Percentiles rank a stretch among this genome's conserved stretches.
Conservation (phyloP, 495 filamentous ascomycete species). For the Penicillium silybi region DNA sequence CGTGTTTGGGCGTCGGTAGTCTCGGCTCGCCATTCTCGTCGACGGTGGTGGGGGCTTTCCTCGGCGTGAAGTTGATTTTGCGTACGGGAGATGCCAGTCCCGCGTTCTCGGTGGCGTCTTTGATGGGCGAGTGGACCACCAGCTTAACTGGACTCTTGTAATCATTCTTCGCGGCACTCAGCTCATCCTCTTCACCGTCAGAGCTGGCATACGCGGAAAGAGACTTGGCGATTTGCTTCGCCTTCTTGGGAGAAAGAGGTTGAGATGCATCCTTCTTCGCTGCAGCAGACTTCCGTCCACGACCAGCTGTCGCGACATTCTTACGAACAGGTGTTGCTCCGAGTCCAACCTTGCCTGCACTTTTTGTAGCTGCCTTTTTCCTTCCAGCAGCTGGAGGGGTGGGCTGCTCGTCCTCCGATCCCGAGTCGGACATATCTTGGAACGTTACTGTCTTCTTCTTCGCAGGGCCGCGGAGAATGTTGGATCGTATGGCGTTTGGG, state of each 20-base stretch:
- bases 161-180: conserved; percentile 40
- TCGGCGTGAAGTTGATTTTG: conserved; percentile 37
- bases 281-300: conserved; percentile 38
- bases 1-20: conserved; percentile 21
- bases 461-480: conserved; percentile 37
- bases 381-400: conserved; percentile 22
- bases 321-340: conserved; percentile 50
- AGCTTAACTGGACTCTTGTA: conserved; percentile 26
- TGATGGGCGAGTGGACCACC: conserved; percentile 39
- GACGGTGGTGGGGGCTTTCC: conserved; percentile 21
- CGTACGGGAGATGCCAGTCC: conserved; percentile 41
- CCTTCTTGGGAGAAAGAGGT: conserved; percentile 56
- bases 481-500: conserved; percentile 32
- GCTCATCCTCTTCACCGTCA: conserved; percentile 51
- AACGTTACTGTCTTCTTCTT: conserved; percentile 56
- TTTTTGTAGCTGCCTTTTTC: conserved; percentile 12
- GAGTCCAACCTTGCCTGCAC: conserved; percentile 29
- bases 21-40: conserved; percentile 39
- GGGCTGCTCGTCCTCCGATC: conserved; percentile 33
- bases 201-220: conserved; percentile 38
- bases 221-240: conserved; percentile 48
- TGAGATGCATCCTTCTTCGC: conserved; percentile 29
- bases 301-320: conserved; percentile 21
- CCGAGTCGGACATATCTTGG: conserved; percentile 37
- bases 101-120: conserved; percentile 21